phyloP scores from a whole-genome alignment of 1,139 yeast species.

The Magnusiomyces suaveolens region DNA sequence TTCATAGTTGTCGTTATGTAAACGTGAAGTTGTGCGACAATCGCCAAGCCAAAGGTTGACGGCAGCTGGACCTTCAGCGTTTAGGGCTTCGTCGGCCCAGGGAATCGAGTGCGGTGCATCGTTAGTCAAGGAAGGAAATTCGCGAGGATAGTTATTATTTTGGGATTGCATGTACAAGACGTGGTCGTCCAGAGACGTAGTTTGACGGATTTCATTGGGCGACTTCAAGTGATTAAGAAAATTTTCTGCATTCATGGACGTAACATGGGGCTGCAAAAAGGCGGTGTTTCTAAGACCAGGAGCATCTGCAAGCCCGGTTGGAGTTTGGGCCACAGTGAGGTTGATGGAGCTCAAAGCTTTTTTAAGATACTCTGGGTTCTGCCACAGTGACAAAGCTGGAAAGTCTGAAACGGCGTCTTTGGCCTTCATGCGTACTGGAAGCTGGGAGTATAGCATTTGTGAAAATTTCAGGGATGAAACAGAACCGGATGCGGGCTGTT shows the following conservation, averaged over 20 bases:
- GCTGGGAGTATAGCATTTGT: slow-evolving; percentile 18
- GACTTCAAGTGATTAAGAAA: slow-evolving; percentile 19
- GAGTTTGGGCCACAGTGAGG: slow-evolving; percentile 32
- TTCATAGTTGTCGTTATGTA: slow-evolving; percentile 35
- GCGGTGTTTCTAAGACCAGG: slow-evolving; percentile 19
- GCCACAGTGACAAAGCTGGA: slow-evolving; percentile 15
- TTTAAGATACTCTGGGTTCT: slow-evolving; percentile 16
- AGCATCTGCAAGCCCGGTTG: slow-evolving; percentile 35
- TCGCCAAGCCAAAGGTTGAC: slow-evolving; percentile 36
- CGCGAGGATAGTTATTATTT: slow-evolving; percentile 29
- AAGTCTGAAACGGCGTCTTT: slow-evolving; percentile 4
- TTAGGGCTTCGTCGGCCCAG: slow-evolving; percentile 26
- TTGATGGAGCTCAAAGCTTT: slow-evolving; percentile 15
- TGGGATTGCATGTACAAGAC: slow-evolving; percentile 35
- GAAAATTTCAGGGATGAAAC: slow-evolving; percentile 15
- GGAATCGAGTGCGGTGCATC: slow-evolving; percentile 20
- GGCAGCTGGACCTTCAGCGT: slow-evolving; percentile 28
- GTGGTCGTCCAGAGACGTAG: not conserved
- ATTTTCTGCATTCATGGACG: slow-evolving; percentile 21
- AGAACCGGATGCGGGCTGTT: not conserved
- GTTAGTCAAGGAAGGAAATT: slow-evolving; percentile 20
- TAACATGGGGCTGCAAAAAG: slow-evolving; percentile 30
- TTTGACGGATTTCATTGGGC: slow-evolving; percentile 13
- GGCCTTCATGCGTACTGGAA: slow-evolving; percentile 19
- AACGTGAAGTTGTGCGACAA: slow-evolving; percentile 29